Base-by-base conservation (phyloP, 495 filamentous ascomycete genomes). In the Aspergillus biplanus region DNA sequence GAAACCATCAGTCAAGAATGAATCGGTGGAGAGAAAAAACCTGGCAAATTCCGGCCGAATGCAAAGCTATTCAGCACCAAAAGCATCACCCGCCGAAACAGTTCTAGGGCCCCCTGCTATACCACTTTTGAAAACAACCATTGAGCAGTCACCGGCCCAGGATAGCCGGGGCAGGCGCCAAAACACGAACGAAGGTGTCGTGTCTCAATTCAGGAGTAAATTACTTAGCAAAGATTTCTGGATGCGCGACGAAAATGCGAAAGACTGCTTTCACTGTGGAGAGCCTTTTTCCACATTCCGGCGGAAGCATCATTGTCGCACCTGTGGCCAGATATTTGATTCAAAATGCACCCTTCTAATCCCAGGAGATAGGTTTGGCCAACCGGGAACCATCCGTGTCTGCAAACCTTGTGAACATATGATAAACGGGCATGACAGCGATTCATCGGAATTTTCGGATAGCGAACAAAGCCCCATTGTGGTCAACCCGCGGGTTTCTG, bases 161-260 rank as follows among this genome's bases (percentile, higher is more conserved):
- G 68, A 65, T 53, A 63, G 55, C 32, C 68, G 62, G 18, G 65
- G 61, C 12, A 70, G 63, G 55, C 75, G 65, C 13, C 67, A 57
- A 18, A 70, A 63, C 58, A 35, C 47, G 35, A 69, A 63, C 33
- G 73, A 77, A 54, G 67, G 72, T 47, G 72, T 71, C 34, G 60
- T 75, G 34, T 73, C 73, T 13, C 73, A 92, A 69, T 85, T 92
- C 75, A 83, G 89, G 61, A 93, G 91, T 68, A 92, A 90, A 71
- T 84, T 97, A 35, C 79, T 98, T 13, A 97, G 89, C 67, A 94
- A 90, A 72, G 92, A 97, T 58, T 98, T 96, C 71, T 99, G 96
- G 96, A 99, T 99, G 96, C 90, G 91, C 50, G 96, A 99, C 76
- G 96, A 98, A 70, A 97, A 96, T 70, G 94, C 93, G 50, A 98